Evolutionary conservation across 225 moss, liverwort and hornwort species (phyloP), one percentile per base, ranked within the genome.

Genomic region (Marchantia polymorpha): DNA sequence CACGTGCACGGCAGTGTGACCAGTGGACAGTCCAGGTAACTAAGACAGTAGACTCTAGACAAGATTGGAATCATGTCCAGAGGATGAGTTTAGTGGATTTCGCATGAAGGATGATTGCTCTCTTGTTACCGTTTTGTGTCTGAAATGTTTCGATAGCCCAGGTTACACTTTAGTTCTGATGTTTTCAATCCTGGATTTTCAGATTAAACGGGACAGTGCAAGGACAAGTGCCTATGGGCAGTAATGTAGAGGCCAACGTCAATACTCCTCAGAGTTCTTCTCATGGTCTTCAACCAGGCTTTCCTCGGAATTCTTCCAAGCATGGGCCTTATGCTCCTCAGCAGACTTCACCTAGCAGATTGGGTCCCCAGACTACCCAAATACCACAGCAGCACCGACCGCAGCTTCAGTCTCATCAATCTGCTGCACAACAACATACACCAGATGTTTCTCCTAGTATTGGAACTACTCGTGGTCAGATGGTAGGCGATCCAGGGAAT

Each of bases 331-430:
- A 79, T 59, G 48, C 77, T 50, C 77, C 81, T 51, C 78, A 68
- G 51, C 81, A 87, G 30, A 83, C 82, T 13, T 86, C 89, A 74
- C 81, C 89, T 20, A 86, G 86, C 78, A 73, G 83, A 76, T 52
- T 89, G 29, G 87, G 87, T 64, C 83, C 81, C 23, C 73, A 82
- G 59, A 50, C 74, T 76, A 20, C 59, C 7, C 79, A 73, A 22
- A 13, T 56, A 23, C 63, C 74, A 14, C 74, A 69, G 20, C 85
- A 85, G 7, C 79, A 71, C 10, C 66, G 78, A 19, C 52, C 74
- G 25, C 85, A 85, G 29, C 30, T 61, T 19, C 84, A 80, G 69
- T 52, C 78, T 7, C 83, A 85, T 50, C 85, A 78, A 16, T 26
- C 78, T 31, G 31, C 65, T 56, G 69, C 71, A 30, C 82, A 78